Evolutionary conservation across 176 grass and related monocot genomes (phyloP), one percentile per base, ranked within the genome.

Genomic region (Cenchrus americanus): DNA sequence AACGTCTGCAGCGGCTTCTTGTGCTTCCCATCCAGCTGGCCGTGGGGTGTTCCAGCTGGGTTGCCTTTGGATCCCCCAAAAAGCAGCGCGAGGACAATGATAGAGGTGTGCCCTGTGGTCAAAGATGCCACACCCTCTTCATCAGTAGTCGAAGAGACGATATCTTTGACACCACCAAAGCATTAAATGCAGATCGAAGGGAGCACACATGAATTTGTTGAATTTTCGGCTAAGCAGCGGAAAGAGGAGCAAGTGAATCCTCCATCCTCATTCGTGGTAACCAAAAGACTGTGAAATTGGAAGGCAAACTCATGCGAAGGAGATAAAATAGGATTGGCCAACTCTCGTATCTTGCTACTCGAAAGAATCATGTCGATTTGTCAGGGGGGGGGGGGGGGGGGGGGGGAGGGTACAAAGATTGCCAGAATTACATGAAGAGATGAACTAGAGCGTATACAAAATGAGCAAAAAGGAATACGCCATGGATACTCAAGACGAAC

Each of bases 1-100:
- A 79, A 93, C 46, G 77, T 90, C 79, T 90, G 91, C 32, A 90
- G 49, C 50, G 78, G 82, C 67, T 85, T 87, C 87, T 89, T 89
- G 30, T 64, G 37, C 21, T 71, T 87, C 14, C 65, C 75, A 69
- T 92, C 66, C 64, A 79, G 62, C 62, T 76, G 83, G 55, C 60
- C 32, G 6, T 32, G 60, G 2, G 51, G 66, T 61, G 49, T 6
- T 30, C 51, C 50, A 51, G 14, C 59, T 34, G 68, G 43, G 22
- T 61, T 26, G 62, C 62, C 87, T 71, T 64, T 27, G 49, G 87
- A 86, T 77, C 49, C 66, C 37, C 69, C 69, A 10, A 86, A 57
- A 23, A 76, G 73, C 19, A 86, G 80, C 43, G 48, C 67, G 66
- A 92, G 59, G 47, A 89, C 69, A 69, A 71, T 8, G 52, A 89